Conservation (phyloP, 1,284 basidiomycete genomes). For the Cryptococcus sp. region DNA sequence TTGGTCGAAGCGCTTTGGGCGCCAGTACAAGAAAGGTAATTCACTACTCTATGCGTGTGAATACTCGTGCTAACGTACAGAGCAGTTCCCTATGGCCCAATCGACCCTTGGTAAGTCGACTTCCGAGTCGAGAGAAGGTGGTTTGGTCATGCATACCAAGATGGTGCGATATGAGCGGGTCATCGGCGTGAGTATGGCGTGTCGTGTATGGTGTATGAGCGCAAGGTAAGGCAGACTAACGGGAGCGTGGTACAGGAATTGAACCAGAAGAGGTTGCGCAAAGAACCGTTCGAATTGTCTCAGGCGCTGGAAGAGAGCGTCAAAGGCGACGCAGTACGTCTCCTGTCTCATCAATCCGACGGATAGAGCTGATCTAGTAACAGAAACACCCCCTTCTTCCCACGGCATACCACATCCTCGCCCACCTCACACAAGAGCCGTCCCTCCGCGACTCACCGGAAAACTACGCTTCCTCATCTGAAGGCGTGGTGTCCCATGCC, state of each 20-base stretch:
- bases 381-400: constrained; percentile 53
- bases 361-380: constrained; percentile 1
- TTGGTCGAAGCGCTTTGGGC: constrained; percentile 40
- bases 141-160: constrained; percentile 71
- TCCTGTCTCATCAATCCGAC: constrained; percentile 3
- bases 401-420: constrained; percentile 51
- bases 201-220: constrained; percentile 39
- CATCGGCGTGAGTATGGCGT: constrained; percentile 64
- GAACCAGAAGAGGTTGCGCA: constrained; percentile 42
- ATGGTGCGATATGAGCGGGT: constrained; percentile 93
- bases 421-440: constrained; percentile 55
- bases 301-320: constrained; percentile 41
- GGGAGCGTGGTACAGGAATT: constrained; percentile 30
- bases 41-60: neutral
- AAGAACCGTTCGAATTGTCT: constrained; percentile 39
- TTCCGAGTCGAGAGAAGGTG: constrained; percentile 42
- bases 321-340: constrained; percentile 36
- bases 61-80: too few relatives aligned
- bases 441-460: constrained; percentile 47
- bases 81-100: constrained; percentile 43
- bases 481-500: constrained; percentile 4
- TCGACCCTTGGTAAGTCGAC: constrained; percentile 33
- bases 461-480: constrained; percentile 12
- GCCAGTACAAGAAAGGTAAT: constrained; percentile 35
- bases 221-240: neutral